Percentiles rank a stretch among this genome's conserved stretches.
These are phyloP conservation scores for Hanseniaspora valbyensis DNA, from an alignment of 805 yeast genomes.

Conservation along the genomic window DNA sequence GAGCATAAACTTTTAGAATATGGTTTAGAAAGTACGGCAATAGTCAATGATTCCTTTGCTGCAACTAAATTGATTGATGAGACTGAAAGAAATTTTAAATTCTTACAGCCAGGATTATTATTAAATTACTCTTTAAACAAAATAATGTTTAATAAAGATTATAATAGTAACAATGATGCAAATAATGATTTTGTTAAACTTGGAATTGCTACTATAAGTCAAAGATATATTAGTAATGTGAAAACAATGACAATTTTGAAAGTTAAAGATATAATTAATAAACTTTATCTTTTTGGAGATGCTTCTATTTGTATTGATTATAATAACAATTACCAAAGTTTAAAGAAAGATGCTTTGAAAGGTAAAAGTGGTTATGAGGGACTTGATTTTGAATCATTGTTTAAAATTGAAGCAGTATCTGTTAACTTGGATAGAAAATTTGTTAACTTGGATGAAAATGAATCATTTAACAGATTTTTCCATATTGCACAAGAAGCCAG, in stretches of 20 bases:
- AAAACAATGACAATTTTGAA: constrained; percentile 43
- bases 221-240: constrained; percentile 39
- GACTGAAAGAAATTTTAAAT: constrained; percentile 34
- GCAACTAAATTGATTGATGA: constrained; percentile 49
- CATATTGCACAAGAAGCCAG: constrained; percentile 56
- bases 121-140: constrained; percentile 56
- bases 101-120: constrained; percentile 43
- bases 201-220: constrained; percentile 46
- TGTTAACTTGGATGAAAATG: constrained; percentile 18
- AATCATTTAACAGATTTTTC: constrained; percentile 44
- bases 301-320: constrained; percentile 2
- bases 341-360: neutral
- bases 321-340: neutral
- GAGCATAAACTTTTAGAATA: constrained; percentile 23
- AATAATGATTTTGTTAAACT: constrained; percentile 46
- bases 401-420: constrained; percentile 8
- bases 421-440: neutral
- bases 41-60: constrained; percentile 43
- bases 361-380: neutral
- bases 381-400: constrained; percentile 7
- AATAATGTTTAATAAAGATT: constrained; percentile 24
- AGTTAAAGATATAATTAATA: constrained; percentile 37
- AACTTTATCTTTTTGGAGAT: constrained; percentile 54
- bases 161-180: constrained; percentile 43
- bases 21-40: constrained; percentile 67